Conservation (phyloP, 176 grass and related monocot genomes). For the Tillandsia leiboldiana region DNA sequence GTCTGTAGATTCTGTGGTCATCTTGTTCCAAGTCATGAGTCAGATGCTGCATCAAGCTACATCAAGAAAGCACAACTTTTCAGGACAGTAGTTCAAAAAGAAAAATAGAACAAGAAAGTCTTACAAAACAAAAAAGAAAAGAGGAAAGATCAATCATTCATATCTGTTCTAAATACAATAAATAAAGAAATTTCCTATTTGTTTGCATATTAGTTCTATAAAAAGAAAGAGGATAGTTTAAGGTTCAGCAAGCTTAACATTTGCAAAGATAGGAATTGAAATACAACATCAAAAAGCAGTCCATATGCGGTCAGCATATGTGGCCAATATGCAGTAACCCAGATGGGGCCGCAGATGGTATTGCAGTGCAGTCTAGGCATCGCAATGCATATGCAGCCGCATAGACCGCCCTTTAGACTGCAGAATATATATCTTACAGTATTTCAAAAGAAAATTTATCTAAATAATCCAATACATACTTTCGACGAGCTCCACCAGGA, state of each 20-base stretch:
- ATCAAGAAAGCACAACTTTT: constrained; percentile 22
- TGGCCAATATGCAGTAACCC: no score
- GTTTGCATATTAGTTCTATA: no score
- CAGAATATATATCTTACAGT: not conserved
- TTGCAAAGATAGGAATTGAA: no score
- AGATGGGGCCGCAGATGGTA: no score
- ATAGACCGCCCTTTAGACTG: no score
- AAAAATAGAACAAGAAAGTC: not conserved
- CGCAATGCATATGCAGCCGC: no score
- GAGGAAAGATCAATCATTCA: not conserved
- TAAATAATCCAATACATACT: constrained; percentile 39
- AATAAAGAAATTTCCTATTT: no score
- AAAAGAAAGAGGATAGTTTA: no score
- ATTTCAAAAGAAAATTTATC: constrained; percentile 3
- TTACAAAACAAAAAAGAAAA: not conserved
- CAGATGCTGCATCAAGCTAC: constrained; percentile 78
- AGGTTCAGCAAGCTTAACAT: no score
- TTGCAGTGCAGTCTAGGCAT: no score
- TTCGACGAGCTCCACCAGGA: constrained; percentile 80
- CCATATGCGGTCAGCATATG: no score
- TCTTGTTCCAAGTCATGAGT: constrained; percentile 85
- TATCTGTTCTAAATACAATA: not conserved
- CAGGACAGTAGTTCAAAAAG: not conserved
- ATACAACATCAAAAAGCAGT: no score
- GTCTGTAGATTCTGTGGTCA: constrained; percentile 53